Evolutionary conservation across 1,284 basidiomycete genomes (phyloP).

Genomic region (Rugosomyces carneus): DNA sequence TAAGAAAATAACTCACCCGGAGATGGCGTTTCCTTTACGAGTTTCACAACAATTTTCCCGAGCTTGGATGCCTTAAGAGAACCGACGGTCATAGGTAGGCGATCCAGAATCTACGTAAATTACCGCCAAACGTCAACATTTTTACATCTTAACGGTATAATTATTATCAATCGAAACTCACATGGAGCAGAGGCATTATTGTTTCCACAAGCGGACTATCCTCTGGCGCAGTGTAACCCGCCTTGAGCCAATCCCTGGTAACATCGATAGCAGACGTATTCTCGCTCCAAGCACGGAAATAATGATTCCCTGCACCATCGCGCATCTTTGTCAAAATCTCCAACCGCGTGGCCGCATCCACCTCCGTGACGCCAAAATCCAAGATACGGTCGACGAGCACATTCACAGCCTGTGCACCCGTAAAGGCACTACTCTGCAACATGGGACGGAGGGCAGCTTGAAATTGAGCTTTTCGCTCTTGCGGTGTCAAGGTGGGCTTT

Average conservation of each 20-base stretch:
- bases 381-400: slow-evolving; percentile 48
- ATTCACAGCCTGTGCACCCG: slow-evolving; percentile 62
- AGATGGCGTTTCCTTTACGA: slow-evolving; percentile 62
- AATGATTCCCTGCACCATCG: slow-evolving; percentile 76
- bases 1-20: slow-evolving; percentile 68
- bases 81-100: slow-evolving; percentile 66
- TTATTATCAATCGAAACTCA: slow-evolving; percentile 34
- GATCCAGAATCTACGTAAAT: slow-evolving; percentile 66
- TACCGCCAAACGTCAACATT: not conserved
- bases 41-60: slow-evolving; percentile 68
- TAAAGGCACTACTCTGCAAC: slow-evolving; percentile 50
- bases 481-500: slow-evolving; percentile 6
- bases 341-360: slow-evolving; percentile 53
- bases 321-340: slow-evolving; percentile 73
- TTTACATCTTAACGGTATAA: not conserved
- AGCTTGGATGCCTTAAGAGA: slow-evolving; percentile 64
- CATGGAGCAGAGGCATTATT: slow-evolving; percentile 77
- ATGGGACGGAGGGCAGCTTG: slow-evolving; percentile 43
- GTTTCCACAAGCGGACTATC: slow-evolving; percentile 60
- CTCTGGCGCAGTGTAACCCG: slow-evolving; percentile 48
- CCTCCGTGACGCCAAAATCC: slow-evolving; percentile 54
- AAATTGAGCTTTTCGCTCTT: slow-evolving; percentile 45
- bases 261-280: slow-evolving; percentile 66
- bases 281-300: slow-evolving; percentile 78
- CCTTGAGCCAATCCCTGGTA: slow-evolving; percentile 72